Base-by-base conservation (phyloP, 2,329 filamentous ascomycete genomes). In the Colletotrichum sublineola region DNA sequence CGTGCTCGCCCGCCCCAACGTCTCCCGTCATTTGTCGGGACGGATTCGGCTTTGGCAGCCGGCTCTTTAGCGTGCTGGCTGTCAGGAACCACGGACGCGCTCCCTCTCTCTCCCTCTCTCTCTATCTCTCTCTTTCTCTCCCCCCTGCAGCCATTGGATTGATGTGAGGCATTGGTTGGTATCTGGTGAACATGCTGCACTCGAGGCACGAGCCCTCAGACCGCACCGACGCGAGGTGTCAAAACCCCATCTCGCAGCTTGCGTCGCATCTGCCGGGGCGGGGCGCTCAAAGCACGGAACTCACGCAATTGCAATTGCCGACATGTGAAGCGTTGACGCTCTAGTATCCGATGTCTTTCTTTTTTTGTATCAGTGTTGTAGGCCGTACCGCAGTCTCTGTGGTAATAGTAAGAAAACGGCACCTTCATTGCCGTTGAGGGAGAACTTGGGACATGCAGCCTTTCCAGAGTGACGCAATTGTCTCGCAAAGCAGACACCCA, bases 11-110 rank as follows among this genome's bases (percentile, higher is more conserved):
- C 24, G 24, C 24, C 5, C 31, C 48, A 48, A 31, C 14, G 20
- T 24, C 5, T 29, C n/a, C 31, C 24, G 14, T 31, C 29, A 7
- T 24, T 1, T 38, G 7, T 18, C 29, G 12, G 42, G 33, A 36
- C 33, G 60, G 48, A 63, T 38, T 63, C 50, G 60, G 44, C 44
- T 63, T 38, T 31, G 60, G 31, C 18, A 52, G 31, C n/a, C 33
- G 31, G 24, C 20, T 38, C 5, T 18, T 40, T 52, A 20, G 33
- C 31, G 53, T n/a, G 24, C 14, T 36, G 38, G 24, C 15, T 48
- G 44, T 36, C 44, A 29, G 60, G 44, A 50, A 62, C 44, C 44
- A 38, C 44, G 3, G 53, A 5, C 44, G 33, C 60, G 6, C 46
- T 48, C 46, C 12, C 46, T 24, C 46, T 24, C 46, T 24, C 20